Percentiles rank a stretch among this genome's conserved stretches.
These are phyloP conservation scores for Penicillium sp. DNA, from an alignment of 2,329 filamentous ascomycete species.

Conservation along the genomic window DNA sequence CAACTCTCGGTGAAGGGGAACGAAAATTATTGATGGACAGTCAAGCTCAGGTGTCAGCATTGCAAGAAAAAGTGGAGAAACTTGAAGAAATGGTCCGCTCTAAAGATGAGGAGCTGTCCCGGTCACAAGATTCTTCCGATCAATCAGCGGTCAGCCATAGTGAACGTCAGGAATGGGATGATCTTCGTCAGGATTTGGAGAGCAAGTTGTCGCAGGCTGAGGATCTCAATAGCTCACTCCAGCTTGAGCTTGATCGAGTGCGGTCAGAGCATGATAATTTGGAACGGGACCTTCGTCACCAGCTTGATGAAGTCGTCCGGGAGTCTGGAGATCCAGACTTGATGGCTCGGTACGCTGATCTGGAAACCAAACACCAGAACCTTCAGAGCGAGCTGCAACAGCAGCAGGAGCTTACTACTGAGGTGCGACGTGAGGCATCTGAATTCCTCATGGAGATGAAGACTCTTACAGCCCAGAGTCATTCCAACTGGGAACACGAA, in stretches of 20 bases:
- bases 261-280: constrained; percentile 66
- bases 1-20: constrained; percentile 58
- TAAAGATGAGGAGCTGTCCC: constrained; percentile 69
- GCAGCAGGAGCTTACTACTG: constrained; percentile 80
- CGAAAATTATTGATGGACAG: constrained; percentile 76
- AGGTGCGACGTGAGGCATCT: constrained; percentile 80
- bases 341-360: constrained; percentile 57
- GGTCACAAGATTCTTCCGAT: constrained; percentile 61
- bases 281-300: constrained; percentile 61
- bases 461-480: constrained; percentile 75
- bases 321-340: constrained; percentile 53
- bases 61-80: constrained; percentile 70
- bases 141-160: constrained; percentile 52
- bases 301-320: constrained; percentile 53
- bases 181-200: constrained; percentile 67
- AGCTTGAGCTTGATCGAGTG: constrained; percentile 73
- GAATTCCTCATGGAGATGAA: constrained; percentile 89
- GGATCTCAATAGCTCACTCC: constrained; percentile 73
- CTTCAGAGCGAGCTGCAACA: constrained; percentile 65
- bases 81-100: constrained; percentile 68
- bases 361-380: constrained; percentile 65
- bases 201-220: constrained; percentile 72
- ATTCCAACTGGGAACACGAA: constrained; percentile 76
- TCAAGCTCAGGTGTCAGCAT: constrained; percentile 70
- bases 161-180: constrained; percentile 70